Evolutionary conservation across 345 rosid species (phyloP).

Genomic region (Ceriops decandra): DNA sequence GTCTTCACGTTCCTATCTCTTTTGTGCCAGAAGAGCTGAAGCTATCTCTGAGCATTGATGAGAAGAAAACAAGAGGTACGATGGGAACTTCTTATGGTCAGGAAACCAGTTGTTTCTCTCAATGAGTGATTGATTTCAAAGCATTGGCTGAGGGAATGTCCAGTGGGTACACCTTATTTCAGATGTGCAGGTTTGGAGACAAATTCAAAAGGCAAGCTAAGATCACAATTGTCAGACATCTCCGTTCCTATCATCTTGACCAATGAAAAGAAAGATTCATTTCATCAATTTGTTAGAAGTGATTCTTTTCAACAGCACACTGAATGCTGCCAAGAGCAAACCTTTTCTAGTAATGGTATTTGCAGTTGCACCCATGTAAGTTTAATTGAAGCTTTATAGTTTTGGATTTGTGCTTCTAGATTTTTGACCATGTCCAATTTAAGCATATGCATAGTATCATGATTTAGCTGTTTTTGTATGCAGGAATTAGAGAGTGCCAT

Average conservation of each 20-base stretch:
- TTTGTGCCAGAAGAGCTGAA: conserved; percentile 30
- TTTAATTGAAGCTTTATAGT: not conserved
- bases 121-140: conserved; percentile 34
- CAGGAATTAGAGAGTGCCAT: conserved; percentile 23
- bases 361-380: not conserved
- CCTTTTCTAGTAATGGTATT: conserved; percentile 29
- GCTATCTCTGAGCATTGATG: conserved; percentile 38
- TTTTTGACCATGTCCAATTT: conserved; percentile 11
- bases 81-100: conserved; percentile 12
- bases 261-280: conserved; percentile 16
- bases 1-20: not conserved
- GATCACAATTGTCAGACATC: conserved; percentile 12
- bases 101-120: conserved; percentile 14
- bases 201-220: conserved; percentile 14
- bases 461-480: conserved; percentile 12
- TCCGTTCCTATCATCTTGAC: conserved; percentile 22
- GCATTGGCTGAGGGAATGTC: conserved; percentile 19
- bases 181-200: conserved; percentile 12
- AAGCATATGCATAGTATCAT: not conserved
- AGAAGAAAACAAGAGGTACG: conserved; percentile 13
- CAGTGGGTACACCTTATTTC: conserved; percentile 1
- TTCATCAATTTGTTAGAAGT: conserved; percentile 16
- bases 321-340: conserved; percentile 20
- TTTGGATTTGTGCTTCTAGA: too few relatives aligned
- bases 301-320: conserved; percentile 16